phyloP scores from a whole-genome alignment of 805 yeast genomes.

The fission yeast (Schizosaccharomyces pombe) region DNA sequence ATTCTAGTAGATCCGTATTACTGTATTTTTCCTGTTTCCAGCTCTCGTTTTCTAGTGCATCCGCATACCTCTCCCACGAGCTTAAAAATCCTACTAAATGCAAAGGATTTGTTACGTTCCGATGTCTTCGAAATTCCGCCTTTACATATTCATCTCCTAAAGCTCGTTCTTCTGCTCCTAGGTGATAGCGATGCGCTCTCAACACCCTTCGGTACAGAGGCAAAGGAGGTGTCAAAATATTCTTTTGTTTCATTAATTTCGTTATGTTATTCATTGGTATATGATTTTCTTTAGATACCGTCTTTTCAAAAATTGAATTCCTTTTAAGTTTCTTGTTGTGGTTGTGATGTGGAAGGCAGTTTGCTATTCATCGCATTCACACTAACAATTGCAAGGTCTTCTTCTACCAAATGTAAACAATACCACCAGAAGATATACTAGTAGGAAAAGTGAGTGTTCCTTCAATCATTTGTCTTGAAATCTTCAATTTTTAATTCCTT shows the following conservation, averaged over 20 bases:
- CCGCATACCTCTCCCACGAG: constrained; percentile 62
- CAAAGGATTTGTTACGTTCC: constrained; percentile 60
- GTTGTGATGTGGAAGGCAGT: too few species aligned
- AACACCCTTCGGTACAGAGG: constrained; percentile 55
- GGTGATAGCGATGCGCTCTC: constrained; percentile 41
- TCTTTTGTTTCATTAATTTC: neutral
- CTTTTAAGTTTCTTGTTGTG: too few species aligned
- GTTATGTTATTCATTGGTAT: neutral
- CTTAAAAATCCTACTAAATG: constrained; percentile 84
- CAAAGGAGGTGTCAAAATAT: constrained; percentile 48
- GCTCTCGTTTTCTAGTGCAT: neutral
- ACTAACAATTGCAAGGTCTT: too few species aligned
- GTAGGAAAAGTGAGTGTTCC: too few species aligned
- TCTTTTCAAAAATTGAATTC: too few species aligned
- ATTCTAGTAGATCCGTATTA: neutral
- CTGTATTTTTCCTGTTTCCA: neutral
- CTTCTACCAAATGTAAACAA: too few species aligned
- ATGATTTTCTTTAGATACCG: neutral
- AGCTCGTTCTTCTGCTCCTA: constrained; percentile 47
- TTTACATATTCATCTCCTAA: constrained; percentile 80
- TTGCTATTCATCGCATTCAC: too few species aligned
- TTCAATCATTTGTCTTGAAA: too few species aligned
- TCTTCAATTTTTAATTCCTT: too few species aligned
- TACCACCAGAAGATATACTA: too few species aligned
- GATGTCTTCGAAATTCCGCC: constrained; percentile 72